phyloP scores from a whole-genome alignment of 192 early-diverging fungal genomes.

The Paraglomus occultum region DNA sequence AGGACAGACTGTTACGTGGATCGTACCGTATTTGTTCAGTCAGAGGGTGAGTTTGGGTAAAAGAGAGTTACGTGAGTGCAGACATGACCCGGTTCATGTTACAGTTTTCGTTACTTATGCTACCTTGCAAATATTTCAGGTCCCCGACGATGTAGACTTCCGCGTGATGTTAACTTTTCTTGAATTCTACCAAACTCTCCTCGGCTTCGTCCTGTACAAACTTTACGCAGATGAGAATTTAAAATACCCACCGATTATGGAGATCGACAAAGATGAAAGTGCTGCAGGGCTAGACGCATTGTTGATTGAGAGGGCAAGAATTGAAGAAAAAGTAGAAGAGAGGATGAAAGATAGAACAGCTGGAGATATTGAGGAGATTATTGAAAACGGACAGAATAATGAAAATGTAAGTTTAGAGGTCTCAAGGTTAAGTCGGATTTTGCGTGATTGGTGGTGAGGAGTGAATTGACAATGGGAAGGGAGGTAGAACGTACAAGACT shows the following conservation, averaged over 20 bases:
- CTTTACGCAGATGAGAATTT: slow-evolving; percentile 87
- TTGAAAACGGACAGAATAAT: no score
- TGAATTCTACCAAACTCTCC: slow-evolving; percentile 90
- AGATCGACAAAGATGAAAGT: slow-evolving; percentile 56
- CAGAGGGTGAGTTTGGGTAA: slow-evolving; percentile 59
- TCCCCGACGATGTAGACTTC: slow-evolving; percentile 94
- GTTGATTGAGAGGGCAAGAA: slow-evolving; percentile 58
- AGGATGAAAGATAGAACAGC: slow-evolving; percentile 22
- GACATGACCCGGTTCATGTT: not conserved
- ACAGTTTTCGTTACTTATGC: not conserved
- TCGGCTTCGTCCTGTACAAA: slow-evolving; percentile 94
- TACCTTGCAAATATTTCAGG: slow-evolving; percentile 30
- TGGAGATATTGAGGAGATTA: slow-evolving; percentile 28
- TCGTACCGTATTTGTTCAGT: slow-evolving; percentile 94
- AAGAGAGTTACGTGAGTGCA: not conserved
- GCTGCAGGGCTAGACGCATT: slow-evolving; percentile 67
- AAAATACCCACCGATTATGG: slow-evolving; percentile 87
- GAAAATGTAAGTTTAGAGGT: no score
- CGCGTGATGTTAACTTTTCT: slow-evolving; percentile 96
- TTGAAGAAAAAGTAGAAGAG: slow-evolving; percentile 40
- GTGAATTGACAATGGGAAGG: no score
- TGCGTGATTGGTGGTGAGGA: no score
- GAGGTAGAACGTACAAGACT: no score
- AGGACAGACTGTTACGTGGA: slow-evolving; percentile 92
- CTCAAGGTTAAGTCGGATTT: no score